A percentile compares a stretch with the other conserved stretches of the same genome.
Evolutionary conservation across 2,329 filamentous ascomycete species (phyloP).

Genomic region (Monilinia fructicola): DNA sequence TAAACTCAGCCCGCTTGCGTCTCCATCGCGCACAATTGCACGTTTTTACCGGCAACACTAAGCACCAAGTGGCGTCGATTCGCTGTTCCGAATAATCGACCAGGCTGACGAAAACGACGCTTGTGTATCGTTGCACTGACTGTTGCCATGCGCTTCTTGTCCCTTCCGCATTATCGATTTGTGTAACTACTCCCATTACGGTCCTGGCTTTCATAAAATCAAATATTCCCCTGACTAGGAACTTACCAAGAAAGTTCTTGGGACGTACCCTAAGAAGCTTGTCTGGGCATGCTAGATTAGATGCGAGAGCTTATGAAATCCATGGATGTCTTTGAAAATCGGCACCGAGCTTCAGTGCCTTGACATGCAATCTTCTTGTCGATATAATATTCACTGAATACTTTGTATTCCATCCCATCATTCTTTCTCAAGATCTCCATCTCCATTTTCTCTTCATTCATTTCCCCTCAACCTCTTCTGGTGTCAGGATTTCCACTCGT

Average conservation of each 20-base stretch:
- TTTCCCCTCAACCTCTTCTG: neutral
- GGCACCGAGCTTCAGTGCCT: neutral
- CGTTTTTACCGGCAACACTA: neutral
- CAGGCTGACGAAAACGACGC: neutral
- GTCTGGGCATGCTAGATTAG: neutral
- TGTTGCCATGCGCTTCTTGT: neutral
- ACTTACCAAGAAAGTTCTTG: neutral
- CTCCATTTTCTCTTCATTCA: neutral
- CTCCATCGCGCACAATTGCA: neutral
- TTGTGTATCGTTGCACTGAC: neutral
- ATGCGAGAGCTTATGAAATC: neutral
- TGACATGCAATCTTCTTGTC: neutral
- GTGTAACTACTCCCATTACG: conserved; percentile 7
- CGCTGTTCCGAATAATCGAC: neutral
- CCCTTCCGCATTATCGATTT: neutral
- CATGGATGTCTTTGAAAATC: neutral
- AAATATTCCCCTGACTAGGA: neutral
- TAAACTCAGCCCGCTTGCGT: neutral
- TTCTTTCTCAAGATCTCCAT: neutral
- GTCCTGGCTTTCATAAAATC: neutral
- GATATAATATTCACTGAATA: conserved; percentile 11
- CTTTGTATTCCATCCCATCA: neutral
- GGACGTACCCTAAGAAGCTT: neutral
- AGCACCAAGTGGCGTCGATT: conserved; percentile 2
- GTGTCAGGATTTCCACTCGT: neutral